These are phyloP conservation scores for Aspergillus sp. DNA, from an alignment of 2,329 filamentous ascomycete genomes.

Conservation along the genomic window DNA sequence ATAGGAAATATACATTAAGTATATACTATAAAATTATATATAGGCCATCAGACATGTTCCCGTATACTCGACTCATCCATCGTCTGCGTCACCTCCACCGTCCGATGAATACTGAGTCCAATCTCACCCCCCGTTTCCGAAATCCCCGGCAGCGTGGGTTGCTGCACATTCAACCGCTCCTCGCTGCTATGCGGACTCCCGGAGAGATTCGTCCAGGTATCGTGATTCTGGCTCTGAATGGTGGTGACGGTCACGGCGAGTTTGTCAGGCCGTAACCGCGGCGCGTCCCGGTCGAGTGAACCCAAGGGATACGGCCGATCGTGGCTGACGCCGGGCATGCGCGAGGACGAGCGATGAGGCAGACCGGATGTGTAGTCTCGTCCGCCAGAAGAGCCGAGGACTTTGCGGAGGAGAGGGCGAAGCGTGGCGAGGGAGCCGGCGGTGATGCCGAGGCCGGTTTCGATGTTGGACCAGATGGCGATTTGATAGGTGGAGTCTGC, in stretches of 20 bases:
- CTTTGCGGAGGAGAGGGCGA: constrained; percentile 41
- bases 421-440: constrained; percentile 46
- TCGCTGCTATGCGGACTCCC: constrained; percentile 21
- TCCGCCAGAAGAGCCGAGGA: constrained; percentile 15
- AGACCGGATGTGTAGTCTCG: constrained; percentile 12
- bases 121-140: constrained; percentile 9
- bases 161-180: constrained; percentile 20
- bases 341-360: constrained; percentile 13
- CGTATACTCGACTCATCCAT: not conserved
- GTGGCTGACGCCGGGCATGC: constrained; percentile 10
- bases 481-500: constrained; percentile 42
- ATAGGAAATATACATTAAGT: not conserved
- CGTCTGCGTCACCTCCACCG: constrained; percentile 25
- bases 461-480: constrained; percentile 34
- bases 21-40: not conserved
- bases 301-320: constrained; percentile 19
- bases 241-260: constrained; percentile 25
- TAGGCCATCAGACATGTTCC: not conserved
- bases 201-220: constrained; percentile 9
- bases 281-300: constrained; percentile 15
- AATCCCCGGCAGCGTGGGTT: constrained; percentile 3
- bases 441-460: constrained; percentile 34
- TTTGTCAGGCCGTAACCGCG: constrained; percentile 24
- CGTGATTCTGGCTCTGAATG: constrained; percentile 19
- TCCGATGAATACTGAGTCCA: constrained; percentile 23